Conservation (phyloP, 176 grass and related monocot species). For the Sorghum bicolor region Sorghum_bicolor_NCBIv3 NC_012870.2:75101001-75101500, state of each 20-base stretch:
- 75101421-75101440: slow-evolving; percentile 9
- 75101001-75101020: no score
- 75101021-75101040: no score
- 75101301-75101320: background rate
- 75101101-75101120: slow-evolving; percentile 40
- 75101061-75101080: background rate
- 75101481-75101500: no score
- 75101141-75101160: slow-evolving; percentile 42
- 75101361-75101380: slow-evolving; percentile 5
- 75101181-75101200: background rate
- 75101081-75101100: slow-evolving; percentile 4
- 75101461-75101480: no score
- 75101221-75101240: background rate
- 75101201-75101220: slow-evolving; percentile 27
- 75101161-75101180: slow-evolving; percentile 42
- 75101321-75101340: background rate
- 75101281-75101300: slow-evolving; percentile 40
- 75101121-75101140: slow-evolving; percentile 21
- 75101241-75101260: background rate
- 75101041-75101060: no score
- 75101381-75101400: background rate
- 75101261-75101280: background rate
- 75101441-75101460: no score
- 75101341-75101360: slow-evolving; percentile 13
- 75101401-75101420: slow-evolving; percentile 9